These are phyloP conservation scores for Puccinia hordei DNA, from an alignment of 1,284 basidiomycete species.

Conservation along the genomic window DNA sequence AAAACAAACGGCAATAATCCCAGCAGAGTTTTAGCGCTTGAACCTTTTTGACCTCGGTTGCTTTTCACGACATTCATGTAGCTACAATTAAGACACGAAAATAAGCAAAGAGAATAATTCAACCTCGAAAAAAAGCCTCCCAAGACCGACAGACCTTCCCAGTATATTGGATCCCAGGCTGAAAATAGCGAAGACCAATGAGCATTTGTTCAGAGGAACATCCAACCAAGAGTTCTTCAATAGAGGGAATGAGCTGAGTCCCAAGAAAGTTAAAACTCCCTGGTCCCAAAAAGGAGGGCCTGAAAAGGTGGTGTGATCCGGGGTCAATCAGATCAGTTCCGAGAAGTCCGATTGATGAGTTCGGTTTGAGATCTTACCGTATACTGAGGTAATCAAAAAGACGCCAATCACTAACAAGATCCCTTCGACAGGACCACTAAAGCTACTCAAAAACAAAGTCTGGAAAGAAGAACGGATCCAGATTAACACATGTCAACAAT, in stretches of 20 bases:
- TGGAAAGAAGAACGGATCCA: conserved; percentile 54
- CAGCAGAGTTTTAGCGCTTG: conserved; percentile 64
- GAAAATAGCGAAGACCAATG: conserved; percentile 79
- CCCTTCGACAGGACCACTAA: conserved; percentile 94
- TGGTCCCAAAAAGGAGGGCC: conserved; percentile 79
- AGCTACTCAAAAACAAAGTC: conserved; percentile 86
- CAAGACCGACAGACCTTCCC: conserved; percentile 64
- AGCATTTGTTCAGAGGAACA: conserved; percentile 78
- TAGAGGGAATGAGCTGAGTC: conserved; percentile 65
- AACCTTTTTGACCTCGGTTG: conserved; percentile 64
- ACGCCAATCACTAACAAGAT: conserved; percentile 82
- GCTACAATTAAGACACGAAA: conserved; percentile 12
- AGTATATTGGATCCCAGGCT: conserved; percentile 79
- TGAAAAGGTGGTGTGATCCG: conserved; percentile 35
- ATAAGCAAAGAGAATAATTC: conserved; percentile 3
- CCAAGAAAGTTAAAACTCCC: conserved; percentile 68
- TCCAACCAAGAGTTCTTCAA: conserved; percentile 62
- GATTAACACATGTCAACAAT: neutral
- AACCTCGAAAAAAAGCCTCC: conserved; percentile 23
- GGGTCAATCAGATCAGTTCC: neutral
- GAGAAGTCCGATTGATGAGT: neutral
- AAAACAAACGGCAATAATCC: conserved; percentile 49
- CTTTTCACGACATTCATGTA: conserved; percentile 67
- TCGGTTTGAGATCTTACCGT: conserved; percentile 62
- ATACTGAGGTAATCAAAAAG: conserved; percentile 75